Conservation (phyloP, 768 basidiomycete genomes). For the Crucibulum laeve region DNA sequence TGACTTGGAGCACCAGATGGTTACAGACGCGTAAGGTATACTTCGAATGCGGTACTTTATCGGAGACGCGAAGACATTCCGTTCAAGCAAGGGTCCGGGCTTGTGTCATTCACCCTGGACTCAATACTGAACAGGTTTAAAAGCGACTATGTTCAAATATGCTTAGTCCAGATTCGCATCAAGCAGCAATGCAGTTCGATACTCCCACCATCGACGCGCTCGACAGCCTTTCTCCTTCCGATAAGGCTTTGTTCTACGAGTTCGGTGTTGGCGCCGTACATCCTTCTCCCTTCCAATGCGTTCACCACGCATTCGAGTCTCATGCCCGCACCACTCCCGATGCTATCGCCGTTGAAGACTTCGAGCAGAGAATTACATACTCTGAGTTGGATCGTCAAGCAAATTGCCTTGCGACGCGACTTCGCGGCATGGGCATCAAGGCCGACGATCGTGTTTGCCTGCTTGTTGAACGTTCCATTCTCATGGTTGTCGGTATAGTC, state of each 20-base stretch:
- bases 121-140: not conserved
- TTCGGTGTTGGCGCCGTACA: constrained; percentile 38
- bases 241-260: constrained; percentile 37
- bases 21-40: not conserved
- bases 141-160: not conserved
- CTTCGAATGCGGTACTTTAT: constrained; percentile 3
- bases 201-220: constrained; percentile 16
- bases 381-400: constrained; percentile 43
- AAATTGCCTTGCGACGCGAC: constrained; percentile 38
- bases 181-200: constrained; percentile 16
- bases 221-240: constrained; percentile 30
- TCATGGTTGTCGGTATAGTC: constrained; percentile 49
- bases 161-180: not conserved
- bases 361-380: constrained; percentile 44
- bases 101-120: not conserved
- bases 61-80: not conserved
- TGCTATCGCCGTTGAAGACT: constrained; percentile 46
- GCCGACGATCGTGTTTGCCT: constrained; percentile 51
- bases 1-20: not conserved
- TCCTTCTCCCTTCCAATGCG: constrained; percentile 37
- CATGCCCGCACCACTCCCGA: constrained; percentile 37
- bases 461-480: constrained; percentile 49
- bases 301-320: constrained; percentile 53
- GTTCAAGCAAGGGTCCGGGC: not conserved
- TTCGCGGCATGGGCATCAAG: constrained; percentile 37